Evolutionary conservation across 2,329 filamentous ascomycete genomes (phyloP).

Genomic region (Hortaea sp.): DNA sequence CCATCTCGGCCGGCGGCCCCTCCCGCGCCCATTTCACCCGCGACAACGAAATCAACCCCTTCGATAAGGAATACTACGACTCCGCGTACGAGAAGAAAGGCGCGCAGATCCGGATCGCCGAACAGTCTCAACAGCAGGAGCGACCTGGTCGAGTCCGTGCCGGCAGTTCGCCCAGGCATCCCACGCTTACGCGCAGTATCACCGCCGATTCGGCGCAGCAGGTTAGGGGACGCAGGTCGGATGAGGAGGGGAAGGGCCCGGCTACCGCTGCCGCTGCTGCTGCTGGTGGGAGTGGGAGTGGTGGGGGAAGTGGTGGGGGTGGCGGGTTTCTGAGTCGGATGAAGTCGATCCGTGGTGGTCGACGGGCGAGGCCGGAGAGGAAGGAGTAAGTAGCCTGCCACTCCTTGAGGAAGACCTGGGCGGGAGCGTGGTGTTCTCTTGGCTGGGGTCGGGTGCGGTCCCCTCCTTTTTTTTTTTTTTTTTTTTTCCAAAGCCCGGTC

Average conservation of each 20-base stretch:
- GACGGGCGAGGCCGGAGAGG: conserved; percentile 26
- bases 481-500: no score
- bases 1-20: conserved; percentile 33
- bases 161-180: conserved; percentile 45
- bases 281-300: background rate
- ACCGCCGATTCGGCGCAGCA: conserved; percentile 33
- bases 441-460: no score
- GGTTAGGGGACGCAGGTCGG: conserved; percentile 27
- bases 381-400: no score
- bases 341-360: conserved; percentile 69
- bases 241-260: conserved; percentile 21
- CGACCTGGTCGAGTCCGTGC: conserved; percentile 7
- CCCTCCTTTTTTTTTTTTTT: no score
- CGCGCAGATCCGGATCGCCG: conserved; percentile 44
- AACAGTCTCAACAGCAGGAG: conserved; percentile 27
- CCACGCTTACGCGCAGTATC: conserved; percentile 55
- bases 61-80: conserved; percentile 66
- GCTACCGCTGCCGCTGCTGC: background rate
- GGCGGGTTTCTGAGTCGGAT: conserved; percentile 67
- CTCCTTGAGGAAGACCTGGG: no score
- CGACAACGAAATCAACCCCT: conserved; percentile 55
- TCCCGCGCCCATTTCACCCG: conserved; percentile 25
- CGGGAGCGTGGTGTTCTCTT: no score
- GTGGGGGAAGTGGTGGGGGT: conserved; percentile 21
- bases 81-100: conserved; percentile 56